Evolutionary conservation across 2,329 filamentous ascomycete species (phyloP), one percentile per base, ranked within the genome.

Genomic region (Penicillium sp.): DNA sequence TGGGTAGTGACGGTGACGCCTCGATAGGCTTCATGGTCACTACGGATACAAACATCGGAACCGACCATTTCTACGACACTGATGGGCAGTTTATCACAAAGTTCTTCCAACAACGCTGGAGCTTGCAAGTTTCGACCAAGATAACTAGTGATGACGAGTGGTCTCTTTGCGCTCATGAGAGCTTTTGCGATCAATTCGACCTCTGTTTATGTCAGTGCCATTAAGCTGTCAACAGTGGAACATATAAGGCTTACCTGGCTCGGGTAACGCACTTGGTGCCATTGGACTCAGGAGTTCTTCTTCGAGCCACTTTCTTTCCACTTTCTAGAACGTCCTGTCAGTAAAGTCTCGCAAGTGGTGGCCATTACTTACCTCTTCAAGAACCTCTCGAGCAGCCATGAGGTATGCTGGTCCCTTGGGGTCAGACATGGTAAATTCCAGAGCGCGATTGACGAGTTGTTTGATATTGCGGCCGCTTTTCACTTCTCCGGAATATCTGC

Each of bases 381-480:
- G 87, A 1, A 90, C 83, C 69, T 95, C 90, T 56, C 90, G 77
- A 1, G 89, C 86, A 1, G 86, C 89, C 54, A 81, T 85, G 1
- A 95, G 76, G 61, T 95, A 94, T 1, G 90, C 87, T 0, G 90
- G 90, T 0, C 90, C 90, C 50, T 85, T 80, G 0, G 90, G 89
- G 45, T 85, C 86, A 10, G 83, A 89, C 48, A 75, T 85, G 0
- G 90, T 88, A 65, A 94, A 92, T 57, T 89, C 88, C 51, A 94
- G 70, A 0, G 90, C 90, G 5, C 90, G 84, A 65, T 89, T 89
- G 49, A 95, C 87, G 75, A 94, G 85, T 72, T 92, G 89, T 76
- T 94, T 92, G 55, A 94, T 83, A 63, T 94, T 95, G 61, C 81
- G 80, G 9, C 88, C 89, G 4, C 86, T 87, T 75, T 90, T 91